Evolutionary conservation across 2,329 filamentous ascomycete genomes (phyloP).

Genomic region (Colletotrichum sp.): DNA sequence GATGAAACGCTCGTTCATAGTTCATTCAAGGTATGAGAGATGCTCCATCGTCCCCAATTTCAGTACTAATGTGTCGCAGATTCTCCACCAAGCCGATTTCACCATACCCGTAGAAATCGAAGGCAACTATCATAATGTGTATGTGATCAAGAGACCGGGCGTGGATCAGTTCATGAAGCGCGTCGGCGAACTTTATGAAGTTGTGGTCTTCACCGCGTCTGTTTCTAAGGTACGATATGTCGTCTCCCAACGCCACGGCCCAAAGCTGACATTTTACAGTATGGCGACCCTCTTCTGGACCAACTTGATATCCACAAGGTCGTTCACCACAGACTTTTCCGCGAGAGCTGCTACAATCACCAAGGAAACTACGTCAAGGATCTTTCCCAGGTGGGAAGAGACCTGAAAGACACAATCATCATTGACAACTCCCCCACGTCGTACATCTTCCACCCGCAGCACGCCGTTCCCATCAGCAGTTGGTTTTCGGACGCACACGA

Average conservation of each 20-base stretch:
- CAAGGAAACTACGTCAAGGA: slow-evolving; percentile 99
- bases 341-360: slow-evolving; percentile 99
- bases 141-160: slow-evolving; percentile 98
- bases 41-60: not conserved
- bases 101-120: slow-evolving; percentile 99
- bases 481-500: slow-evolving; percentile 99
- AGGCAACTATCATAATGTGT: slow-evolving; percentile 98
- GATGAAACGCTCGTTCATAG: slow-evolving; percentile 98
- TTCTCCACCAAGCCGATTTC: slow-evolving; percentile 97
- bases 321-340: slow-evolving; percentile 93
- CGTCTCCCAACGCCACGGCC: slow-evolving; percentile 23
- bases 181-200: slow-evolving; percentile 96
- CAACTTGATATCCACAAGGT: slow-evolving; percentile 97
- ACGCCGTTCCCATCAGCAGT: slow-evolving; percentile 98
- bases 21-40: slow-evolving; percentile 84
- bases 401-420: slow-evolving; percentile 97
- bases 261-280: slow-evolving; percentile 55
- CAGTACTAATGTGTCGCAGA: slow-evolving; percentile 55
- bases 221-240: slow-evolving; percentile 84
- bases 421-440: slow-evolving; percentile 99
- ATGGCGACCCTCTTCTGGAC: slow-evolving; percentile 93
- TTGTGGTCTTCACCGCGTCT: slow-evolving; percentile 97
- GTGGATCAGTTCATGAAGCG: slow-evolving; percentile 99
- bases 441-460: slow-evolving; percentile 99
- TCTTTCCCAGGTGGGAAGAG: slow-evolving; percentile 92